Conservation (phyloP, 179 eudicot genomes). For the Beta macrorhiza region DNA sequence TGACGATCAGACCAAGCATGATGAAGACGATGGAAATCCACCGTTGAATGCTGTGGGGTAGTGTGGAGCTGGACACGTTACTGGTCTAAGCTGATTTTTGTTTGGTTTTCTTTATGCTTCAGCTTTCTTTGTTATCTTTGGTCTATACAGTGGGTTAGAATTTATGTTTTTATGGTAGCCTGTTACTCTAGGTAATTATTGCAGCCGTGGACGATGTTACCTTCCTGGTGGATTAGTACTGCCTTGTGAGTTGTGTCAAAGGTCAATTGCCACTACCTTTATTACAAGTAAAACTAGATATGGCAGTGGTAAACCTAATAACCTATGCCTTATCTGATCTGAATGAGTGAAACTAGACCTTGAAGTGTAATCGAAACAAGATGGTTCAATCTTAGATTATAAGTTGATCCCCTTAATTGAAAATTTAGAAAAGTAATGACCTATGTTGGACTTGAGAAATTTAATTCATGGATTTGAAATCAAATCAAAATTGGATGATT, state of each 20-base stretch:
- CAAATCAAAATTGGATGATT: too few species aligned
- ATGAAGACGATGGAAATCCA: constrained; percentile 35
- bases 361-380: too few species aligned
- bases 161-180: background rate
- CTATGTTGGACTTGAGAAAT: too few species aligned
- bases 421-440: too few species aligned
- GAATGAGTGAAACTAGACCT: background rate
- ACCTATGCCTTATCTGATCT: background rate
- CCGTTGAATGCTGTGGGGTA: constrained; percentile 5
- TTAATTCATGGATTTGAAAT: too few species aligned
- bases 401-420: too few species aligned
- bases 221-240: background rate
- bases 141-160: background rate
- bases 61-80: background rate
- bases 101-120: constrained; percentile 4
- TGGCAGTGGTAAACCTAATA: background rate
- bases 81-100: constrained; percentile 2
- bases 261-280: background rate
- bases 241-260: background rate
- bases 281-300: background rate
- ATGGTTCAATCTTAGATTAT: too few species aligned
- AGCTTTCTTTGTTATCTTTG: background rate
- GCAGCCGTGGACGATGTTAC: background rate
- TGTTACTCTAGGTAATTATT: constrained; percentile 5
- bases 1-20: constrained; percentile 52